Evolutionary conservation across 306 rosid genomes (phyloP).

Genomic region (Hylodesmum podocarpum): DNA sequence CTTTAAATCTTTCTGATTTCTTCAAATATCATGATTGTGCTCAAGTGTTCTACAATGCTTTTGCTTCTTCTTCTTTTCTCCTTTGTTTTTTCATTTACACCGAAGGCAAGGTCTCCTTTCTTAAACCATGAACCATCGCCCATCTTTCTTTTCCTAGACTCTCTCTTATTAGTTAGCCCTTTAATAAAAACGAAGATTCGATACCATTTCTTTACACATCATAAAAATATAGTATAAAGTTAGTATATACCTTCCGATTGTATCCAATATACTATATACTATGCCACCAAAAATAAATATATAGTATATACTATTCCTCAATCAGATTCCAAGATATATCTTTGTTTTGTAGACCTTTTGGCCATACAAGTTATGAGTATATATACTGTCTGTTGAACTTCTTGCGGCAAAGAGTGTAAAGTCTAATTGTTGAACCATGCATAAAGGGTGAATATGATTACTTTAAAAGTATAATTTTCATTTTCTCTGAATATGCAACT

Average conservation of each 20-base stretch:
- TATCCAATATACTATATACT: too few relatives aligned
- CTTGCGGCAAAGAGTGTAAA: background rate
- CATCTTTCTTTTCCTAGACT: background rate
- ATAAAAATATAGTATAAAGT: too few relatives aligned
- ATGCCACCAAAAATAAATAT: too few relatives aligned
- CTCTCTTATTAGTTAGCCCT: background rate
- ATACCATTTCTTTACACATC: background rate
- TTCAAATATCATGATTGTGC: background rate
- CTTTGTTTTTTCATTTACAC: background rate
- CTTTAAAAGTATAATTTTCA: too few relatives aligned
- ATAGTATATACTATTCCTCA: background rate
- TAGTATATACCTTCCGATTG: too few relatives aligned
- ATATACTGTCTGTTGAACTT: background rate
- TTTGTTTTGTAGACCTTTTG: background rate
- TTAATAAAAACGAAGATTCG: slow-evolving; percentile 10
- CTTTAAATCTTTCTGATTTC: too few relatives aligned
- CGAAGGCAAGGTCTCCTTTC: background rate
- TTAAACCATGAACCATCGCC: background rate
- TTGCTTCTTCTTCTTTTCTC: too few relatives aligned
- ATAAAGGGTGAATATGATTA: background rate
- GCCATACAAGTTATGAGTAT: background rate
- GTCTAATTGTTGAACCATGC: background rate
- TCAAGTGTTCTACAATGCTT: background rate
- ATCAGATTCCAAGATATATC: background rate
- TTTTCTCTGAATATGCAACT: too few relatives aligned